These are phyloP conservation scores for Mycena epipterygia DNA, from an alignment of 768 basidiomycete species.

Conservation along the genomic window DNA sequence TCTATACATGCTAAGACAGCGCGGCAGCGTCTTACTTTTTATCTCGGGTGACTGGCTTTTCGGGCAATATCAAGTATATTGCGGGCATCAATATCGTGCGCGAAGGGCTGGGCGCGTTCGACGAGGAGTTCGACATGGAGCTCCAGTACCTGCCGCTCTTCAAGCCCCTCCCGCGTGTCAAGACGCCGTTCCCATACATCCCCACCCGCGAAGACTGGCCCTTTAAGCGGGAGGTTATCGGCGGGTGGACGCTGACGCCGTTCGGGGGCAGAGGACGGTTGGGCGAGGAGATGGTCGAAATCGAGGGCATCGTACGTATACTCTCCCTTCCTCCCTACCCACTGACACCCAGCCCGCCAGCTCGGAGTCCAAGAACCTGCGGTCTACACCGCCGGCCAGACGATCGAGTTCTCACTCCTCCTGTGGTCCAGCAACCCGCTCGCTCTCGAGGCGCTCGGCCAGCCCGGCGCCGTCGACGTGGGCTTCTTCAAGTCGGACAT, in stretches of 20 bases:
- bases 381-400: constrained; percentile 23
- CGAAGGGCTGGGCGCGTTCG: constrained; percentile 13
- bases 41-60: constrained; percentile 2
- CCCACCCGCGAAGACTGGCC: constrained; percentile 33
- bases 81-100: constrained; percentile 20
- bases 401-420: constrained; percentile 13
- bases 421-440: constrained; percentile 14
- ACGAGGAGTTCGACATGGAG: constrained; percentile 29
- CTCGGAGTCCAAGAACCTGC: constrained; percentile 20
- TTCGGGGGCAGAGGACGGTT: constrained; percentile 24
- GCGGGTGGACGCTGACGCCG: constrained; percentile 31
- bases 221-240: constrained; percentile 21
- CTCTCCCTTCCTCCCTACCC: background rate
- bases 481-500: constrained; percentile 27
- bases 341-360: background rate
- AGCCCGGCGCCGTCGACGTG: constrained; percentile 18
- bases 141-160: constrained; percentile 15
- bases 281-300: constrained; percentile 20
- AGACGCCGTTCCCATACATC: background rate
- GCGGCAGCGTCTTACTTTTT: constrained; percentile 17
- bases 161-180: background rate
- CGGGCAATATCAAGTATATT: constrained; percentile 21
- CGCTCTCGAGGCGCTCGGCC: constrained; percentile 10
- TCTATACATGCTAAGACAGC: background rate
- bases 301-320: constrained; percentile 19